phyloP scores from a whole-genome alignment of 805 yeast species.

The Nakazawaea wickerhamii region DNA sequence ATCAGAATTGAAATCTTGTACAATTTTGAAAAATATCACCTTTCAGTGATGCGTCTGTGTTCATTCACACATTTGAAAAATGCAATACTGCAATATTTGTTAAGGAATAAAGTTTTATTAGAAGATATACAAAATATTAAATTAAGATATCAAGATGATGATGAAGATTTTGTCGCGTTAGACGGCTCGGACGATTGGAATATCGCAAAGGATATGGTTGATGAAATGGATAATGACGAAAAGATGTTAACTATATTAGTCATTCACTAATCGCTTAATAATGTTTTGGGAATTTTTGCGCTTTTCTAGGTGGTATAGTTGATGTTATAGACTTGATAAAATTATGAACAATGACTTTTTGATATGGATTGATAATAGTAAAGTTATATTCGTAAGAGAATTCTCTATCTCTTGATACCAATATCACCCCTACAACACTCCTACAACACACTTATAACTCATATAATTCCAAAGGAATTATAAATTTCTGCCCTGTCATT shows the following conservation, averaged over 20 bases:
- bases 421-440: no score
- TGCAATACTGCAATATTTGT: constrained; percentile 53
- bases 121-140: constrained; percentile 33
- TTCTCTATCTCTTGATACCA: no score
- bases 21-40: constrained; percentile 51
- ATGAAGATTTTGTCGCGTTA: constrained; percentile 86
- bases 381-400: neutral
- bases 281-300: no score
- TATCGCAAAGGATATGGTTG: constrained; percentile 71
- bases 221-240: constrained; percentile 43
- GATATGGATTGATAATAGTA: neutral
- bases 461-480: constrained; percentile 11
- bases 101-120: constrained; percentile 41
- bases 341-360: no score
- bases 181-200: constrained; percentile 84
- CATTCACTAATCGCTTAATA: constrained; percentile 4
- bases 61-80: constrained; percentile 47
- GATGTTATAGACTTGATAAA: neutral
- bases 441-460: no score
- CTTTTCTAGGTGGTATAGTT: no score
- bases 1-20: constrained; percentile 36
- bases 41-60: constrained; percentile 53
- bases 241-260: constrained; percentile 22
- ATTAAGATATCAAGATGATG: constrained; percentile 87
- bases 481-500: constrained; percentile 3